phyloP scores from a whole-genome alignment of 2,329 filamentous ascomycete species.

The Cercospora nicotianae region DNA sequence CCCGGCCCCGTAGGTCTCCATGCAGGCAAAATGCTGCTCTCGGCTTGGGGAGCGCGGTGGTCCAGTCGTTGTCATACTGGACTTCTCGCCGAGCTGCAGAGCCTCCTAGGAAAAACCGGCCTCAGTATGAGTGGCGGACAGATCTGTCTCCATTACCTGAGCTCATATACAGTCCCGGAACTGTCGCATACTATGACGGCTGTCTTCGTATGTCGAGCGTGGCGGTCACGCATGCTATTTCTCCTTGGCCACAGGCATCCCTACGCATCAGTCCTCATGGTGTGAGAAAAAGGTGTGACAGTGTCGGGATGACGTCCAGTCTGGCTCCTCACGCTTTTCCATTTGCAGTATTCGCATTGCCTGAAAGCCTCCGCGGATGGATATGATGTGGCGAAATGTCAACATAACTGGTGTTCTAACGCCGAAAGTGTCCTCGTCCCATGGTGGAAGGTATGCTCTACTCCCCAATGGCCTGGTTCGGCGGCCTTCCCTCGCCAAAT shows the following conservation, averaged over 20 bases:
- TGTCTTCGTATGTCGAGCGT: neutral
- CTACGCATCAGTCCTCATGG: neutral
- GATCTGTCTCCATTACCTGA: neutral
- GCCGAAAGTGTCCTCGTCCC: neutral
- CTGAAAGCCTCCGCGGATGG: neutral
- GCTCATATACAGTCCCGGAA: neutral
- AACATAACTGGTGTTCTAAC: neutral
- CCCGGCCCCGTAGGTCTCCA: neutral
- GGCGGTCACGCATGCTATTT: neutral
- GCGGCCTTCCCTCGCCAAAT: neutral
- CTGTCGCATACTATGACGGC: neutral
- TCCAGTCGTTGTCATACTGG: neutral
- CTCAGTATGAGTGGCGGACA: neutral
- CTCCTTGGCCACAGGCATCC: neutral
- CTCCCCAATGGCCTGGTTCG: neutral
- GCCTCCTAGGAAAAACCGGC: neutral
- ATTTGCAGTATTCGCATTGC: neutral
- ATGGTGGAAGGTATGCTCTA: neutral
- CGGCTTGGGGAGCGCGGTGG: neutral
- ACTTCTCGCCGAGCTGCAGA: neutral
- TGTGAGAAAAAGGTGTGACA: neutral
- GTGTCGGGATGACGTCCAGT: neutral
- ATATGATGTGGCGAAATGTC: neutral
- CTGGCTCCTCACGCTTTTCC: neutral
- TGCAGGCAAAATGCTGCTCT: neutral